Evolutionary conservation across 441 rosid species (phyloP).

Genomic region (Codiaeum variegatum): DNA sequence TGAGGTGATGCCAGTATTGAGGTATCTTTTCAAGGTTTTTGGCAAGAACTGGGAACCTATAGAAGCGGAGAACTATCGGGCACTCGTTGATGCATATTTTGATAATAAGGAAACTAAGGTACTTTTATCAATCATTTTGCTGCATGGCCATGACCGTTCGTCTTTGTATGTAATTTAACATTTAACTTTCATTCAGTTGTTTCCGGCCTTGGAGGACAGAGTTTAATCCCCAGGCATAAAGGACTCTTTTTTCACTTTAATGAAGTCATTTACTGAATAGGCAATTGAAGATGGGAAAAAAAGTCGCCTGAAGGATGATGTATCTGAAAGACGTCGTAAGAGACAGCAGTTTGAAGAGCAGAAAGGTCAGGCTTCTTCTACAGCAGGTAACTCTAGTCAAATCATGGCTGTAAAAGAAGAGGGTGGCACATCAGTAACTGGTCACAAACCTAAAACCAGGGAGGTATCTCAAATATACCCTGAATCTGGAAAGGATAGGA

Average conservation of each 20-base stretch:
- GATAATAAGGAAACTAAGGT: slow-evolving; percentile 41
- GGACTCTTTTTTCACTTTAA: neutral
- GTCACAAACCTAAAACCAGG: slow-evolving; percentile 5
- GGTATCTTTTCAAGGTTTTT: slow-evolving; percentile 34
- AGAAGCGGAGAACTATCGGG: slow-evolving; percentile 52
- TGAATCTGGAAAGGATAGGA: neutral
- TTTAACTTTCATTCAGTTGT: neutral
- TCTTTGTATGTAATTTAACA: neutral
- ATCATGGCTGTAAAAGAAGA: slow-evolving; percentile 20
- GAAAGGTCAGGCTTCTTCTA: slow-evolving; percentile 26
- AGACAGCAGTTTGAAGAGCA: slow-evolving; percentile 23
- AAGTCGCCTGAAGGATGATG: slow-evolving; percentile 7
- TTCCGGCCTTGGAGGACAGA: neutral
- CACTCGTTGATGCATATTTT: slow-evolving; percentile 52
- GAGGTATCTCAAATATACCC: slow-evolving; percentile 11
- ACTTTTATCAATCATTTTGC: slow-evolving; percentile 4
- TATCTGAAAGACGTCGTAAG: slow-evolving; percentile 30
- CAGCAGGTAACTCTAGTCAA: slow-evolving; percentile 15
- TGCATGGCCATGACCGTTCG: neutral
- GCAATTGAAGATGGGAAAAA: slow-evolving; percentile 1
- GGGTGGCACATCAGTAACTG: slow-evolving; percentile 7
- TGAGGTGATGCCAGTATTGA: slow-evolving; percentile 46
- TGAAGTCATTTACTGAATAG: neutral
- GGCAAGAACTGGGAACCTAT: slow-evolving; percentile 53
- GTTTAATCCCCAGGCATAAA: neutral